These are phyloP conservation scores for Cyclostephanos invisitatus DNA, from an alignment of 108 stramenopile species.

Conservation along the genomic window DNA sequence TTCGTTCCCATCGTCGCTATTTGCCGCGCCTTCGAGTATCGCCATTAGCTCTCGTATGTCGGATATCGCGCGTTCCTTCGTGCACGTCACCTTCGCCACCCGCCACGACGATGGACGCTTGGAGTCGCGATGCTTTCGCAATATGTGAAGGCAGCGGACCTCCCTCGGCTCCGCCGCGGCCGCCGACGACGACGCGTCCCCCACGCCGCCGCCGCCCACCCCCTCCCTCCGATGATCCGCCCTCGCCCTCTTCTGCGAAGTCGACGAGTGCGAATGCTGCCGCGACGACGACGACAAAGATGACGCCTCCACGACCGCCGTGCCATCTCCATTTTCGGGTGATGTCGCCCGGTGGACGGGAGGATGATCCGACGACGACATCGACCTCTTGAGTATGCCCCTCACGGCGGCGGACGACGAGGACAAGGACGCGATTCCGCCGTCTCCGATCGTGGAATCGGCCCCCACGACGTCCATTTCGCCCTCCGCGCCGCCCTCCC, in stretches of 20 bases:
- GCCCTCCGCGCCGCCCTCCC: neutral
- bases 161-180: conserved; percentile 50
- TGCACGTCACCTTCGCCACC: conserved; percentile 64
- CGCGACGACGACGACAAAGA: neutral
- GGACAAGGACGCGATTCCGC: neutral
- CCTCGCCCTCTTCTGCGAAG: conserved; percentile 14
- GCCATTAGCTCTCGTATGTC: conserved; percentile 64
- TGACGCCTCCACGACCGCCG: neutral
- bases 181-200: neutral
- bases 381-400: conserved; percentile 1
- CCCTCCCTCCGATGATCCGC: conserved; percentile 1
- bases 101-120: conserved; percentile 80
- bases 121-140: conserved; percentile 82
- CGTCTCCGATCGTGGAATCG: neutral
- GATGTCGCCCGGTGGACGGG: no score
- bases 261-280: neutral
- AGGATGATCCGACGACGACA: no score
- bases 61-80: conserved; percentile 69
- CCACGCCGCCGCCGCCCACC: neutral
- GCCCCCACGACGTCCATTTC: neutral
- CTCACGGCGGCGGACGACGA: neutral
- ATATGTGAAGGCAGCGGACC: conserved; percentile 84
- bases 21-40: conserved; percentile 51
- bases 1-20: conserved; percentile 48
- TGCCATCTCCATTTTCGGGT: neutral